Base-by-base conservation (phyloP, 306 rosid species). In the Dalbergia cochinchinensis region DNA sequence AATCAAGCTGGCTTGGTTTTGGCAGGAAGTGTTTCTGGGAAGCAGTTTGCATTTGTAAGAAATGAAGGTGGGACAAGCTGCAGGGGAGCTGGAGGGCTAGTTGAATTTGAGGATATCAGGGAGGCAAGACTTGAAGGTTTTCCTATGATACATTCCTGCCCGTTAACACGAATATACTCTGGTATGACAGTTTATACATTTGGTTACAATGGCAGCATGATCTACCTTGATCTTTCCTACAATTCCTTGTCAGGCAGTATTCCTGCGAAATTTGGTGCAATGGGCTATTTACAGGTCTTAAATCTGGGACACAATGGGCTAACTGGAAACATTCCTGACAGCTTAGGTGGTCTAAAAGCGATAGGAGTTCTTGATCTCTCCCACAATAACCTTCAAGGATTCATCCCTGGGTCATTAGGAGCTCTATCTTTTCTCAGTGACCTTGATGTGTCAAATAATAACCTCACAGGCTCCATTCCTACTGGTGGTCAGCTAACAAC, bases 41-140 rank as follows among this genome's bases (percentile, higher is more conserved):
- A 92, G 80, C 90, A 88, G 59, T 92, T 88, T 88, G 97, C 83
- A 48, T 92, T 90, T 71, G 90, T 92, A 42, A 92, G 94, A 80
- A 92, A 90, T 64, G 97, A 92, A 74, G 97, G 94, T 3, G 94
- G 97, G 50, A 88, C 92, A 53, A 85, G 85, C 59, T 92, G 97
- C 67, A 80, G 92, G 83, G 97, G 97, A 13, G 94, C 97, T 3
- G 97, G 97, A 63, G 94, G 97, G 33, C 80, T 92, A 12, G 87
- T 92, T 63, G 94, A 90, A 54, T 88, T 92, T 68, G 91, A 84
- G 58, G 97, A 89, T 44, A 80, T 92, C 19, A 84, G 91, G 18
- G 76, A 54, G 0, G 90, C 79, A 81, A 87, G 89, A 71, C 82
- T 90, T 18, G 91, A 90, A 79, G 72, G 53, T 12, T 87, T 84